Conservation (phyloP, 345 rosid genomes). For the Eucalyptus guilfoylei region DNA sequence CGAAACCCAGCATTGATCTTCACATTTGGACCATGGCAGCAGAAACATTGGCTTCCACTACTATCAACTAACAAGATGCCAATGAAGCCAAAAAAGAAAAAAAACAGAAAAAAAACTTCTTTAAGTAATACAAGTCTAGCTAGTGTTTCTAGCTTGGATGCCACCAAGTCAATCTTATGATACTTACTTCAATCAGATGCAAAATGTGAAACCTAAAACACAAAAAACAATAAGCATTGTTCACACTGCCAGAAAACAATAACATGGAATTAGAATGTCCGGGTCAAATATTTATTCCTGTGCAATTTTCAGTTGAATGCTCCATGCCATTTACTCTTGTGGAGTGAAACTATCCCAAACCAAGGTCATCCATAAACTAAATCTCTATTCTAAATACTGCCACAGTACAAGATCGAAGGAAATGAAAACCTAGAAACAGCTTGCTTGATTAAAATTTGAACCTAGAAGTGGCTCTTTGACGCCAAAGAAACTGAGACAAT, state of each 20-base stretch:
- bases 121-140: background rate
- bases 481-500: background rate
- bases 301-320: background rate
- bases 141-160: background rate
- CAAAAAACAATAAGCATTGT: background rate
- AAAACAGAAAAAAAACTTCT: background rate
- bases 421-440: background rate
- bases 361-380: background rate
- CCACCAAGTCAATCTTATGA: background rate
- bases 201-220: background rate
- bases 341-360: background rate
- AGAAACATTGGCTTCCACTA: background rate
- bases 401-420: background rate
- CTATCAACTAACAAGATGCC: background rate
- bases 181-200: background rate
- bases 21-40: background rate
- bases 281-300: background rate
- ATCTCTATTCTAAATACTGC: background rate
- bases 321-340: background rate
- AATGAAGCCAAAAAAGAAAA: background rate
- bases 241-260: background rate
- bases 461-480: background rate
- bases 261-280: background rate
- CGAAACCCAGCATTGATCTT: background rate
- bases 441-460: background rate